Evolutionary conservation across 2,329 filamentous ascomycete genomes (phyloP), one percentile per base, ranked within the genome.

Genomic region (Raffaelea albimanens): DNA sequence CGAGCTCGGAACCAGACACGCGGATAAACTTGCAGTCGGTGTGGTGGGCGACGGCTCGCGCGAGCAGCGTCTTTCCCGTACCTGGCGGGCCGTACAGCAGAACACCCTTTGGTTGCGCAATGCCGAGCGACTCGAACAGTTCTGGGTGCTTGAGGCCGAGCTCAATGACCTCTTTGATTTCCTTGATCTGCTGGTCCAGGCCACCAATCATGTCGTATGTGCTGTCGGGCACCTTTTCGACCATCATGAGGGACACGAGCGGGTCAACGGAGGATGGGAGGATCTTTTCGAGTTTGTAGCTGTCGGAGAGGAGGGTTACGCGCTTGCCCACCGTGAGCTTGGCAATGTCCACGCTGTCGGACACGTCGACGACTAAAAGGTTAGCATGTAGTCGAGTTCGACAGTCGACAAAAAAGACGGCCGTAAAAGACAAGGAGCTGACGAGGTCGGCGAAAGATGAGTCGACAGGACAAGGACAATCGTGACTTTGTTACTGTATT

Each of bases 161-260:
- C 73, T 98, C n/a, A 65, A 98, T 97, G 59, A 98, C 93, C 70
- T 98, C 93, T 72, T 98, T 98, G 76, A 98, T 98, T 66, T 98
- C 93, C 73, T 98, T 97, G 73, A 98, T 97, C 66, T 98, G 93
- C 67, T 98, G 91, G 65, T 98, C 93, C 53, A 98, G 73, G 57
- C 93, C 93, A 70, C 93, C 93, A 66, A 98, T 98, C 93, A 98
- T 98, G 71, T 98, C 93, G 75, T 98, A 98, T 64, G 93, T 98
- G 72, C 89, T 96, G 75, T 98, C 93, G 16, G 93, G 93, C 16
- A 98, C 93, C 76, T 98, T 98, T 66, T 98, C 93, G 45, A 98
- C 93, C 93, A 98, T 98, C 93, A 98, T 98, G 65, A 98, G 86
- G 33, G 93, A 98, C 49, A 98, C 93, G 50, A 98, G 85, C 34